Conservation (phyloP, 768 basidiomycete species). For the Leucosporidium scottii region DNA sequence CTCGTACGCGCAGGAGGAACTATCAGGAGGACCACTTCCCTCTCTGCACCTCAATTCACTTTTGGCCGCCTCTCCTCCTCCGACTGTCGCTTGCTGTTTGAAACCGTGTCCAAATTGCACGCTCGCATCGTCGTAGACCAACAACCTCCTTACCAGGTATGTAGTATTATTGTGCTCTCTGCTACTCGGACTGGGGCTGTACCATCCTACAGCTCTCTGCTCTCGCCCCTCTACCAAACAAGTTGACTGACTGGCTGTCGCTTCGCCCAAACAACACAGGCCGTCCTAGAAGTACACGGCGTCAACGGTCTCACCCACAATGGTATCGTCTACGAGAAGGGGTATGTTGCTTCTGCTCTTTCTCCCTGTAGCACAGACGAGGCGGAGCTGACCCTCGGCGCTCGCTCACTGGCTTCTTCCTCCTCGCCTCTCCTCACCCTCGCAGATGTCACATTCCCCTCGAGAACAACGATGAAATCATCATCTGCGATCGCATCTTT, state of each 20-base stretch:
- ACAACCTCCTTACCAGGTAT: background rate
- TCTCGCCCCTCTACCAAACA: too few species aligned
- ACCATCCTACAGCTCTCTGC: too few species aligned
- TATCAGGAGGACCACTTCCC: background rate
- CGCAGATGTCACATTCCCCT: background rate
- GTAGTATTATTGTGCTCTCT: background rate
- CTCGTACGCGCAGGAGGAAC: background rate
- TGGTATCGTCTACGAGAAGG: background rate
- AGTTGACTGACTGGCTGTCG: background rate
- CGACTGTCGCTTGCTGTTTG: background rate
- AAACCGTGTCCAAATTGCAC: background rate
- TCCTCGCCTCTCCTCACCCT: too few species aligned
- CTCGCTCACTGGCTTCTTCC: too few species aligned
- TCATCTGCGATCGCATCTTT: constrained; percentile 1
- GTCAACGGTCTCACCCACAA: background rate
- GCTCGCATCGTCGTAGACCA: background rate
- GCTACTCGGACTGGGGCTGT: too few species aligned
- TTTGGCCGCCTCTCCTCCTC: background rate
- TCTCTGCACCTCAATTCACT: background rate
- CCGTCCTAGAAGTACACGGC: background rate
- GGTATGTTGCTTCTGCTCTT: background rate
- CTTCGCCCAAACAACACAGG: background rate
- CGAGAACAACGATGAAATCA: background rate
- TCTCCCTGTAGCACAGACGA: too few species aligned
- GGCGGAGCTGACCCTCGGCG: too few species aligned